A percentile compares a stretch with the other conserved stretches of the same genome.
phyloP scores from a whole-genome alignment of 768 basidiomycete species.

The Rhodotorula kratochvilovae region DNA sequence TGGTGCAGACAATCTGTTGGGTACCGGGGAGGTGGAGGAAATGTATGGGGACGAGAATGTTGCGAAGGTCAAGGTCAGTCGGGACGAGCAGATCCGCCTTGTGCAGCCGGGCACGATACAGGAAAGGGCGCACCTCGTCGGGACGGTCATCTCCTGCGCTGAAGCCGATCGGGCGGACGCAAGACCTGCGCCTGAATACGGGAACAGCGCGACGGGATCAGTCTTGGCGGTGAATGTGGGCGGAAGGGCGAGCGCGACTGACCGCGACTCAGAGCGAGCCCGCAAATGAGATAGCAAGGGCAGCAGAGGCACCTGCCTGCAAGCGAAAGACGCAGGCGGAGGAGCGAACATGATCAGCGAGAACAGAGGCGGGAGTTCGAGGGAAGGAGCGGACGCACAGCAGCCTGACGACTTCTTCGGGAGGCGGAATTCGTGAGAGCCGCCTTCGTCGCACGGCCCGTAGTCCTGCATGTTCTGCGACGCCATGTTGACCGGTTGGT shows the following conservation, averaged over 20 bases:
- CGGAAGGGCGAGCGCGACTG: not conserved
- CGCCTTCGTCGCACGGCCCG: constrained; percentile 1
- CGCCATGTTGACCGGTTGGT: not conserved
- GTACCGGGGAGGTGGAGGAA: not conserved
- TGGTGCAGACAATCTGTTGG: not conserved
- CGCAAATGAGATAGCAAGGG: constrained; percentile 2
- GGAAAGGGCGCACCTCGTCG: constrained; percentile 1
- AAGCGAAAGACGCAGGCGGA: not conserved
- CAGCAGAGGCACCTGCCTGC: constrained; percentile 12
- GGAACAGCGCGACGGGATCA: not conserved
- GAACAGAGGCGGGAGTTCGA: not conserved
- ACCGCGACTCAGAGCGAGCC: not conserved
- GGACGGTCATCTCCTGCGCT: not conserved
- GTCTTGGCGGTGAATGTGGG: too few relatives aligned
- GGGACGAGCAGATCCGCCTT: too few relatives aligned
- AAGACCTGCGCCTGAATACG: not conserved
- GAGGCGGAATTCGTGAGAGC: not conserved
- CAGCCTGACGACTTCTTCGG: not conserved
- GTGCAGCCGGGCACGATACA: not conserved
- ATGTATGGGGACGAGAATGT: not conserved
- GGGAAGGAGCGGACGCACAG: constrained; percentile 1
- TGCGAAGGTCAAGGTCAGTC: not conserved
- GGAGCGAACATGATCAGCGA: not conserved
- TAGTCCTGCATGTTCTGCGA: not conserved
- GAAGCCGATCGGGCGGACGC: not conserved